Conservation (phyloP, 495 filamentous ascomycete genomes). For the Penicillium subrubescens region DNA sequence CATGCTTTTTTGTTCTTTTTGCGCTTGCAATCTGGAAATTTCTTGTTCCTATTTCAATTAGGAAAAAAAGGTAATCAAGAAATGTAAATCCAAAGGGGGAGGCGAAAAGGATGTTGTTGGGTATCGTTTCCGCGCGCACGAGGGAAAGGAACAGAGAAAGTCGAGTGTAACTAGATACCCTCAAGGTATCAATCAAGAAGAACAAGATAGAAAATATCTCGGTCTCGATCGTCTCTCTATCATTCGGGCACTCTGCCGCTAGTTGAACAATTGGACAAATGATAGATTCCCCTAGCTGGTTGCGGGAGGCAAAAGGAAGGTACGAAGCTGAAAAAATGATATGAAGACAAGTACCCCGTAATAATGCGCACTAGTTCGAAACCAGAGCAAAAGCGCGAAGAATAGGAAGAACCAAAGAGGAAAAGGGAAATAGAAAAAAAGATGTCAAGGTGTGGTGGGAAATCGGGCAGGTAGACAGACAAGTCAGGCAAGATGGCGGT, state of each 20-base stretch:
- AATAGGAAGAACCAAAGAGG: constrained; percentile 4
- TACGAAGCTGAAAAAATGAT: constrained; percentile 7
- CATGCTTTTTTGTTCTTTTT: constrained; percentile 26
- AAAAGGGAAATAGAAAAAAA: constrained; percentile 14
- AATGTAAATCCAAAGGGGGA: background rate
- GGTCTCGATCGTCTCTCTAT: background rate
- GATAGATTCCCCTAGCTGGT: background rate
- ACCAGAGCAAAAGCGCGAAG: constrained; percentile 1
- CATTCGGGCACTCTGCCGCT: constrained; percentile 12
- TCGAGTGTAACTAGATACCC: constrained; percentile 11
- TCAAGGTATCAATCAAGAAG: constrained; percentile 11
- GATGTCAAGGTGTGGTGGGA: constrained; percentile 9
- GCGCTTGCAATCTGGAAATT: background rate
- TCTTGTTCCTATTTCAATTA: constrained; percentile 2
- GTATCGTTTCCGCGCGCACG: background rate
- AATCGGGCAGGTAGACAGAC: constrained; percentile 15
- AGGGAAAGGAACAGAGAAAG: constrained; percentile 7
- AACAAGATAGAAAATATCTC: background rate
- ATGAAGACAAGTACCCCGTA: background rate
- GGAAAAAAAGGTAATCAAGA: constrained; percentile 5
- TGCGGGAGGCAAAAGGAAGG: constrained; percentile 7
- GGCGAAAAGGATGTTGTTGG: background rate
- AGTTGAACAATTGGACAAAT: constrained; percentile 20
- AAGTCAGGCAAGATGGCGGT: constrained; percentile 21
- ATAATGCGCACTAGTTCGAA: background rate